phyloP scores from a whole-genome alignment of 1,139 yeast species.

The Suhomyces terraborum region DNA sequence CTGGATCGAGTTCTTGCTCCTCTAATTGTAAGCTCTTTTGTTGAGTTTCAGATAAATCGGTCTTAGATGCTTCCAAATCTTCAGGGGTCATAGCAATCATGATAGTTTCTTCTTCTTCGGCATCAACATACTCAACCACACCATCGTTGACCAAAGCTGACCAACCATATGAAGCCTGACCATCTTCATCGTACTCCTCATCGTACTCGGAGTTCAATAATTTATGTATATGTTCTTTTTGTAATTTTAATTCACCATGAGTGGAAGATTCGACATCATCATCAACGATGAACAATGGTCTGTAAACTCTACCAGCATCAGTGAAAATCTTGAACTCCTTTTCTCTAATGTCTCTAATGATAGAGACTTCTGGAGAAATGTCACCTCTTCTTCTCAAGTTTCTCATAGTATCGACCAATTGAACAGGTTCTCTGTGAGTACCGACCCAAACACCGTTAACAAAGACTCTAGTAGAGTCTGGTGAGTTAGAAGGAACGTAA shows the following conservation, averaged over 20 bases:
- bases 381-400: constrained; percentile 94
- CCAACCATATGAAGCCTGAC: constrained; percentile 73
- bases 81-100: constrained; percentile 99
- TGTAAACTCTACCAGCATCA: constrained; percentile 97
- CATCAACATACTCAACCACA: constrained; percentile 91
- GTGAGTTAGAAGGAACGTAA: constrained; percentile 89
- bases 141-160: constrained; percentile 81
- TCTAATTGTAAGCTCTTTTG: constrained; percentile 46
- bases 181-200: constrained; percentile 60
- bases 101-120: constrained; percentile 96
- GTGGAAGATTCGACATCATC: constrained; percentile 78
- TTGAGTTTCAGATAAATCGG: constrained; percentile 50
- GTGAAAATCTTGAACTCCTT: constrained; percentile 94
- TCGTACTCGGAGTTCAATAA: constrained; percentile 65
- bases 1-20: constrained; percentile 67
- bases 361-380: constrained; percentile 93
- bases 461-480: constrained; percentile 90
- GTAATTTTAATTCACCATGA: constrained; percentile 77
- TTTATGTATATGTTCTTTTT: constrained; percentile 78
- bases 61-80: constrained; percentile 74
- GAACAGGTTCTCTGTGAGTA: constrained; percentile 94
- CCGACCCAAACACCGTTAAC: constrained; percentile 99
- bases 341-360: constrained; percentile 95
- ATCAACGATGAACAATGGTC: constrained; percentile 90
- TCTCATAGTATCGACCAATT: constrained; percentile 86